Base-by-base conservation (phyloP, 768 basidiomycete species). In the Pleurotus ostreatus region DNA sequence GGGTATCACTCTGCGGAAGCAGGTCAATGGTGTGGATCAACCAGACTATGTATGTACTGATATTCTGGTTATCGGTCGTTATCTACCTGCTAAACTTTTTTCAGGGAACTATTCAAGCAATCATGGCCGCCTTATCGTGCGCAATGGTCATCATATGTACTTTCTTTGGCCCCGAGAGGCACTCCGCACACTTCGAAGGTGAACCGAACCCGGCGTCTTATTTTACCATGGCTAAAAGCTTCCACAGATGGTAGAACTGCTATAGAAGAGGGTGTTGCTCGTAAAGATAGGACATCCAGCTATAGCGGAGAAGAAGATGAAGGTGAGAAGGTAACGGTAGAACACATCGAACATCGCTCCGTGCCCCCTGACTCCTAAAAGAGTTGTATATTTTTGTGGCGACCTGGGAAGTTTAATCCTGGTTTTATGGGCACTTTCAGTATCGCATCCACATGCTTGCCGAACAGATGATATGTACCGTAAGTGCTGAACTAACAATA, bases 41-140 rank as follows among this genome's bases (percentile, higher is more conserved):
- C 57, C 59, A n/a, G 59, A 60, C 41, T 60, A 60, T 49, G 59
- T 58, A 16, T 20, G 49, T 52, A 8, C 37, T 16, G 20, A 11
- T 15, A 23, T 49, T 38, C 23, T 26, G 9, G 20, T 46, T 23
- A 18, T 46, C 23, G 18, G 15, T 5, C 9, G 12, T 13, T 4
- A 8, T 13, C 30, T 37, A 7, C 9, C 34, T n/a, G 7, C n/a
- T 30, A 13, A 47, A 47, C 6, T 0, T 26, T 53, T 37, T 8
- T n/a, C 47, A 60, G 61, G 61, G 57, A 4, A 58, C 40, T 13
- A 57, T 60, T 8, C 57, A 62, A 44, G 61, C 60, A 16, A 60
- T 58, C 30, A 58, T 58, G 57, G 57, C 59, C 18, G 59, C 59
- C 22, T 56, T 60, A 9, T 60, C 61, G 15, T 60, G 57, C 54